These are phyloP conservation scores for Plenodomus lindquistii DNA, from an alignment of 2,329 filamentous ascomycete genomes.

Conservation along the genomic window DNA sequence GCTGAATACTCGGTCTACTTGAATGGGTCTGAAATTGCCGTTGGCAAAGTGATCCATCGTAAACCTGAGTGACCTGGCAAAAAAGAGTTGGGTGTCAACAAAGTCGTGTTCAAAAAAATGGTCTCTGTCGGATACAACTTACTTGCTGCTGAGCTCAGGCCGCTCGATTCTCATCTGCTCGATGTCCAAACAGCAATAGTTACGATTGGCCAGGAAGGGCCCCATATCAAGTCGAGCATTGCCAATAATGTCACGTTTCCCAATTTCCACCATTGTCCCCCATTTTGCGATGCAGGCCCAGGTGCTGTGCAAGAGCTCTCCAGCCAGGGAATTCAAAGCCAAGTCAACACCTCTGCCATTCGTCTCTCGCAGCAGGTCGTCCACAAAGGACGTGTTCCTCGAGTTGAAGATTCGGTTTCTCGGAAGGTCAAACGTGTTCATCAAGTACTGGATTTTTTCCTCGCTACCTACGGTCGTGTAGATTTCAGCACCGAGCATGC, in stretches of 20 bases:
- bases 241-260: conserved; percentile 15
- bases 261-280: conserved; percentile 26
- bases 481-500: conserved; percentile 23
- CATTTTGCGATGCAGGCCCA: conserved; percentile 45
- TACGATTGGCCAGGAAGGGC: conserved; percentile 6
- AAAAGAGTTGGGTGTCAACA: no score
- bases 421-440: conserved; percentile 21
- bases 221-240: conserved; percentile 14
- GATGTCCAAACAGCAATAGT: conserved; percentile 5
- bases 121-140: not conserved
- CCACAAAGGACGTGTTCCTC: conserved; percentile 9
- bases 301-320: conserved; percentile 36
- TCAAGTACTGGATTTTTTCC: conserved; percentile 21
- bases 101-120: no score
- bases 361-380: conserved; percentile 4
- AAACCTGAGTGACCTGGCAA: not conserved
- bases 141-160: not conserved
- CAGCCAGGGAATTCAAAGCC: conserved; percentile 32
- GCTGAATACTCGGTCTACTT: conserved; percentile 19
- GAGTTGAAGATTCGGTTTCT: conserved; percentile 40
- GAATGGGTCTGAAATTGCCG: conserved; percentile 8
- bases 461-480: conserved; percentile 25
- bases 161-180: not conserved
- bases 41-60: conserved; percentile 1
- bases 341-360: conserved; percentile 38